Base-by-base conservation (phyloP, 768 basidiomycete genomes). In the Ramaria rubella region DNA sequence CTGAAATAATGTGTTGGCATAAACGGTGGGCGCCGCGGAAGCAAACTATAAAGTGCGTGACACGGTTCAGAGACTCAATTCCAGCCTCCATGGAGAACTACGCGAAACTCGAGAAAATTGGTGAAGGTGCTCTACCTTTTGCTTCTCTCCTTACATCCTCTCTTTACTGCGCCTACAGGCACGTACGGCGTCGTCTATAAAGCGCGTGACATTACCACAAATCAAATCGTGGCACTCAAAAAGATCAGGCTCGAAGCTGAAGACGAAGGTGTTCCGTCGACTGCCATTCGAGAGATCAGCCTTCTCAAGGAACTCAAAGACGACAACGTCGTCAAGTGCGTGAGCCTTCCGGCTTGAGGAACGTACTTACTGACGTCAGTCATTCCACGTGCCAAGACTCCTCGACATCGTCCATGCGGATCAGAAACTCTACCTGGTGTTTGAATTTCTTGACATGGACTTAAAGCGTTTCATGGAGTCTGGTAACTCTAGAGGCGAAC, bases 161-260 rank as follows among this genome's bases (percentile, higher is more conserved):
- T 27, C 45, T 45, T 42, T 14, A 29, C 5, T 34, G 6, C 38
- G 4, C 24, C 51, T 67, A 15, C 61, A 98, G 95, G 95, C 63
- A 97, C 95, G 24, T 98, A 98, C 63, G 95, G 95, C 56, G 95
- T 98, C 52, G 95, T 98, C 21, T 98, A 98, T 80, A 96, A 97
- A 72, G 95, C 95, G 38, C 81, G 84, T 62, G 94, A 98, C 68
- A 72, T 82, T 60, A 78, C 72, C 45, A 87, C 81, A 8, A 87
- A 87, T 68, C 73, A 83, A 63, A 84, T 97, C 62, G 96, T 99
- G 50, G 96, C 96, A 23, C 77, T 98, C 62, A 99, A 99, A 83
- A 99, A 99, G 80, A 98, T 99, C 68, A 77, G 96, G 38, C 82
- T 99, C 26, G 96, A 98, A 69, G 93, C 94, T 17, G 96, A 98